Percentiles rank a stretch among this genome's conserved stretches.
These are phyloP conservation scores for Athelia sp. DNA, from an alignment of 1,284 basidiomycete genomes.

Conservation along the genomic window DNA sequence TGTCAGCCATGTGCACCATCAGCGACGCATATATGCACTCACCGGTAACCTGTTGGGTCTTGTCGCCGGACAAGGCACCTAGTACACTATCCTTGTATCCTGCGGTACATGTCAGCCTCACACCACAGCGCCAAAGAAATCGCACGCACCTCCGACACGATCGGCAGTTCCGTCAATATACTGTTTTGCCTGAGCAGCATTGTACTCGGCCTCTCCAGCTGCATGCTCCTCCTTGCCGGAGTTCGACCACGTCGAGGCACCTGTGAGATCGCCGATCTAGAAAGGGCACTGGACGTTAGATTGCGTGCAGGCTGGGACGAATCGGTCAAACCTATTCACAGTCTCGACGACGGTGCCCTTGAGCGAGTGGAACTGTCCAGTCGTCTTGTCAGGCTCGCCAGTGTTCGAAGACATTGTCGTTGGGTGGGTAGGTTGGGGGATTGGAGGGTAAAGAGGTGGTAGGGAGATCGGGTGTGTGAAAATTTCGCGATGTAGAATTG, in stretches of 20 bases:
- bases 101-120: background rate
- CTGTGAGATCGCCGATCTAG: constrained; percentile 45
- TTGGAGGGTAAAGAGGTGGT: background rate
- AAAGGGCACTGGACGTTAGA: background rate
- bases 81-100: constrained; percentile 65
- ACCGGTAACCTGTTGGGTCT: constrained; percentile 53
- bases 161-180: constrained; percentile 57
- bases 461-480: background rate
- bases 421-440: background rate
- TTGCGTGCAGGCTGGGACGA: too few relatives aligned
- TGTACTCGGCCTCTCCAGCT: constrained; percentile 57
- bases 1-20: constrained; percentile 35
- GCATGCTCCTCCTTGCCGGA: constrained; percentile 65
- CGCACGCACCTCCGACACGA: constrained; percentile 37
- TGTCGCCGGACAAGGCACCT: constrained; percentile 64
- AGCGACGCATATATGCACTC: constrained; percentile 11
- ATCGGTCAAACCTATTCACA: constrained; percentile 17
- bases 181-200: constrained; percentile 49
- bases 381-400: constrained; percentile 41
- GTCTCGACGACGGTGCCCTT: constrained; percentile 61
- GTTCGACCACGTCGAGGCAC: constrained; percentile 40
- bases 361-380: constrained; percentile 56
- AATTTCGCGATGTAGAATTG: background rate
- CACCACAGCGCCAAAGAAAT: background rate
- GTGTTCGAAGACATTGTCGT: constrained; percentile 12